Percentiles rank a stretch among this genome's conserved stretches.
These are phyloP conservation scores for Aaosphaeria arxii DNA, from an alignment of 2,329 filamentous ascomycete species.

Conservation along the genomic window DNA sequence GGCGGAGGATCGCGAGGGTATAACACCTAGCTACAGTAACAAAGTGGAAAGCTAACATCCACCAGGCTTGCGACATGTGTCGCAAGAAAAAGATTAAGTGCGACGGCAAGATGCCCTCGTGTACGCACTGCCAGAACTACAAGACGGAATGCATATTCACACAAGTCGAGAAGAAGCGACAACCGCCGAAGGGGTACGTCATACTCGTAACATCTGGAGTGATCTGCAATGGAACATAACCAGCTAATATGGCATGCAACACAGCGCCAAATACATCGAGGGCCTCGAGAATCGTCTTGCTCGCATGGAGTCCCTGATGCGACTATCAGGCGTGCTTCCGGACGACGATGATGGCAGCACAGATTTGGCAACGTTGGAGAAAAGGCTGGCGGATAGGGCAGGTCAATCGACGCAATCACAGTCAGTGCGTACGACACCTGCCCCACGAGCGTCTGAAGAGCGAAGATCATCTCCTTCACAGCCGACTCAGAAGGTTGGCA, in stretches of 20 bases:
- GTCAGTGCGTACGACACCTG: constrained; percentile 12
- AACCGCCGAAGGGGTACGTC: constrained; percentile 86
- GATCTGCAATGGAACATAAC: neutral
- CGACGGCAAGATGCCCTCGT: constrained; percentile 91
- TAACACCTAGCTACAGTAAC: constrained; percentile 12
- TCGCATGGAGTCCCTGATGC: constrained; percentile 91
- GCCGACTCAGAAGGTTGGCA: constrained; percentile 16
- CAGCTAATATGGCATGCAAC: constrained; percentile 3
- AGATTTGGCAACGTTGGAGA: constrained; percentile 85
- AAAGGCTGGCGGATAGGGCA: constrained; percentile 57
- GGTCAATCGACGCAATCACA: constrained; percentile 3
- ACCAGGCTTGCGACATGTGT: constrained; percentile 90
- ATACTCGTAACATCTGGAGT: constrained; percentile 15
- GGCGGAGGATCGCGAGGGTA: constrained; percentile 84
- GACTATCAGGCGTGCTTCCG: constrained; percentile 79
- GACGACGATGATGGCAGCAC: constrained; percentile 84
- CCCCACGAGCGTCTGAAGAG: constrained; percentile 13
- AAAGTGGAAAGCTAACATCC: constrained; percentile 16
- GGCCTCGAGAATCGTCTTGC: constrained; percentile 89
- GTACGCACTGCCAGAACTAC: constrained; percentile 95
- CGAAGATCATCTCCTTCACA: constrained; percentile 17
- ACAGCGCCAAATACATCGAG: constrained; percentile 94
- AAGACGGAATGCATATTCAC: constrained; percentile 98
- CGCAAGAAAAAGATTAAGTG: constrained; percentile 97
- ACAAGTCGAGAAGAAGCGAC: constrained; percentile 97